Base-by-base conservation (phyloP, 768 basidiomycete genomes). In the Trametes cingulata region DNA sequence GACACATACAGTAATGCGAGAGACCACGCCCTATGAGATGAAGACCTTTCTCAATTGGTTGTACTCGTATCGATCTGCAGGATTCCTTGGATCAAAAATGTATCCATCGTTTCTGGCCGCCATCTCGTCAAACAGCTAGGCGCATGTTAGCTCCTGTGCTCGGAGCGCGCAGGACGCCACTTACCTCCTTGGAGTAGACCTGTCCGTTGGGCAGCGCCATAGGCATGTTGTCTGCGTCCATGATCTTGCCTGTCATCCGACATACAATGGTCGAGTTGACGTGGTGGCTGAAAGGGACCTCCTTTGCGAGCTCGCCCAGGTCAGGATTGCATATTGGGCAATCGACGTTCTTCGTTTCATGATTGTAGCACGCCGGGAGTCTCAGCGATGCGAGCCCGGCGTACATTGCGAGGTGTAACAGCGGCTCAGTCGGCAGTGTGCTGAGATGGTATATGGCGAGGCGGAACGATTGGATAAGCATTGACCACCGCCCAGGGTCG, bases 221-320 rank as follows among this genome's bases (percentile, higher is more conserved):
- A 0, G 95, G 93, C 80, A 89, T 87, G 67, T 95, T 95, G 70
- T 94, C 87, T 64, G 87, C 95, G 67, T 97, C 91, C 89, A 98
- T 96, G 56, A 98, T 95, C 71, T 88, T 87, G 24, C 96, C 95
- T 63, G 84, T 93, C 68, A 98, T 82, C 52, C 86, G 76, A 70
- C 97, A 98, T 15, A 98, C 95, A 55, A 99, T 92, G 0, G 93
- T 96, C 20, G 94, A 96, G 69, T 96, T 98, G 40, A 89, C 86
- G 71, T 98, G 95, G 75, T 98, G 95, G 65, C 91, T 92, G 70
- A 84, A 87, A 1, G 97, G 95, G 0, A 98, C 93, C 64, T 94
- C 91, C 57, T 81, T 78, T 13, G 91, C 93, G 8, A 99, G 83
- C 60, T 82, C 78, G 20, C 88, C 87, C 9, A 95, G 78, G 22